Conservation (phyloP, 2,329 filamentous ascomycete genomes). For the Cordyceps cicadae region DNA sequence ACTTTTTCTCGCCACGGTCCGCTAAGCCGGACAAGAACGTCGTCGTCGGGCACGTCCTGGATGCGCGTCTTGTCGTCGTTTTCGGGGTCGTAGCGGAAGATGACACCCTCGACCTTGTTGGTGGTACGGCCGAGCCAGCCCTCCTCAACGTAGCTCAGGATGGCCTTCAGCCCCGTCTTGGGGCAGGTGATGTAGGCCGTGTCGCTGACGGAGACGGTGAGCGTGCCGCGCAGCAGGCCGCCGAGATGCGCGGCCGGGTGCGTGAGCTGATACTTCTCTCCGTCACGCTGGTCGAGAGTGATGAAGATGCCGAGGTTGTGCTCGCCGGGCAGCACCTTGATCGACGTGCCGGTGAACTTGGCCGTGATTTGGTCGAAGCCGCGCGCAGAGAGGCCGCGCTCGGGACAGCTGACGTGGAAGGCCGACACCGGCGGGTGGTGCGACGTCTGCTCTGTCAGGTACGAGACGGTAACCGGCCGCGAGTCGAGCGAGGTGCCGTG, state of each 20-base stretch:
- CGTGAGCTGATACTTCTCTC: constrained; percentile 90
- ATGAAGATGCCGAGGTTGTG: constrained; percentile 97
- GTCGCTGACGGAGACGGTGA: constrained; percentile 86
- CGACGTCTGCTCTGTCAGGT: constrained; percentile 94
- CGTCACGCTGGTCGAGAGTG: constrained; percentile 65
- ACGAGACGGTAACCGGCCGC: constrained; percentile 70
- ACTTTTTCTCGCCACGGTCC: constrained; percentile 77
- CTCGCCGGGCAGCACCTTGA: constrained; percentile 83
- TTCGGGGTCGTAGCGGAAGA: constrained; percentile 83
- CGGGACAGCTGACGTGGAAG: constrained; percentile 86
- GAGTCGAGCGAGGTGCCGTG: constrained; percentile 34
- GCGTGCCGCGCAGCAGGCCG: constrained; percentile 75
- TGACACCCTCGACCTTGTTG: constrained; percentile 82
- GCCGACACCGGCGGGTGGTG: constrained; percentile 97
- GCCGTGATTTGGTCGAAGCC: constrained; percentile 95
- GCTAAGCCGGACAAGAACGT: constrained; percentile 72
- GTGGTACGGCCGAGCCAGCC: constrained; percentile 89
- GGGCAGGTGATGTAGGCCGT: constrained; percentile 80
- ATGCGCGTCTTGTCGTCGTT: constrained; percentile 74
- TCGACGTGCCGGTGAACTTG: constrained; percentile 92
- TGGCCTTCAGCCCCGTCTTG: constrained; percentile 85
- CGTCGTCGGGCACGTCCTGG: constrained; percentile 77
- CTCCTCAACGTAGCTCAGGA: constrained; percentile 87
- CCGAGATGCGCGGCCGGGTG: constrained; percentile 91
- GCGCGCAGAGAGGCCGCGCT: constrained; percentile 76